Base-by-base conservation (phyloP, 2,329 filamentous ascomycete genomes). In the Cladosporium sphaerospermum region DNA sequence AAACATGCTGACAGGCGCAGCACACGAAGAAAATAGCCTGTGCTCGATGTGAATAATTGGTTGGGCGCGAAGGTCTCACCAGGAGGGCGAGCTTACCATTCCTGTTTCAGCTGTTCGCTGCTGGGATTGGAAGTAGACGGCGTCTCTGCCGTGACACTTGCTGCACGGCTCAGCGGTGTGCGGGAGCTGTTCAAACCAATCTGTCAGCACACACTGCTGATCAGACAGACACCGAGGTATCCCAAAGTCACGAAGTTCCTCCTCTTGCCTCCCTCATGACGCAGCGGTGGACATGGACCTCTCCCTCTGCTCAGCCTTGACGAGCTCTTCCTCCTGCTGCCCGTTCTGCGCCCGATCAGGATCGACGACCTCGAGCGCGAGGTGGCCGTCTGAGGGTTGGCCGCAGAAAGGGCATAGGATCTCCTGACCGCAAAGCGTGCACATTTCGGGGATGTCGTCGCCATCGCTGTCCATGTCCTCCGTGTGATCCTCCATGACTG, bases 101-200 rank as follows among this genome's bases (percentile, higher is more conserved):
- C 93, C 93, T 42, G 93, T 99, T 72, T 97, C 91, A 45, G 89
- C 89, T 62, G 87, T 96, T 73, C 93, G 87, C 76, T 97, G 91
- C 70, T 99, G 93, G 57, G 91, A 96, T 76, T 99, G 93, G 78
- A 99, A 99, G 76, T 96, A 99, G 56, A 99, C 95, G 43, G 91
- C 90, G 74, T 97, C 91, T 62, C 84, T 83, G 71, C 93, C 87
- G 61, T 81, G 80, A 78, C 95, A 99, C 62, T 78, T 80, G 49
- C 90, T 89, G 75, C 93, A 99, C 56, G 80, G 89, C 69, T 89
- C 88, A 64, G 89, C 85, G 34, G 59, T 55, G 65, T 91, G 86
- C 59, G 93, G 93, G 71, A 97, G 88, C 91, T 96, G 63, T 61
- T 64, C 57, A 53, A 59, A 53, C 60, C 56, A 43, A 61, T 55